Conservation (phyloP, 306 rosid genomes). For the Mimosa pudica region DNA sequence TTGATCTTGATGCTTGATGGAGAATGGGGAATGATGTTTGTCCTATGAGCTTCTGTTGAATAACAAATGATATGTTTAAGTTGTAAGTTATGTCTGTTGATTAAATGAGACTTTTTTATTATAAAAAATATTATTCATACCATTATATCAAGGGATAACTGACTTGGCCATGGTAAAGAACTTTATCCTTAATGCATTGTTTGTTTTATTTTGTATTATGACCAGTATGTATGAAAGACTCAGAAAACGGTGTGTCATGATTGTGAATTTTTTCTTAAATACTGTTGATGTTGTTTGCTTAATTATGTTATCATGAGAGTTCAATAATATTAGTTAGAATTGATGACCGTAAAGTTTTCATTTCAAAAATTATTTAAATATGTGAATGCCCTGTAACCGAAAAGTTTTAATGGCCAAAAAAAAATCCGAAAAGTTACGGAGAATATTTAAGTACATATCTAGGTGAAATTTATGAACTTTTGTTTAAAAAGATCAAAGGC, state of each 20-base stretch:
- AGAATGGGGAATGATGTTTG: not conserved
- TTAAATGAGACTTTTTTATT: not conserved
- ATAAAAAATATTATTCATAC: not conserved
- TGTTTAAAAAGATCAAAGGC: no score
- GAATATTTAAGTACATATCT: no score
- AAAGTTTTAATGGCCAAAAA: no score
- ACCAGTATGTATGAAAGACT: not conserved
- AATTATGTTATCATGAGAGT: not conserved
- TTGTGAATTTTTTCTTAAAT: not conserved
- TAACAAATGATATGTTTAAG: no score
- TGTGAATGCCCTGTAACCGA: no score
- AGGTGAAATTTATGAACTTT: no score
- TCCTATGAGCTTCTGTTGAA: not conserved
- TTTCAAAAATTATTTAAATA: no score
- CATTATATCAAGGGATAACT: not conserved
- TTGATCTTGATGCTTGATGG: not conserved
- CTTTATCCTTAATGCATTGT: not conserved
- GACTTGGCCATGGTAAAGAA: not conserved
- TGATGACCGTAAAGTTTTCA: no score
- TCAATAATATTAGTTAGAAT: not conserved
- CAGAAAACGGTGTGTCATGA: not conserved
- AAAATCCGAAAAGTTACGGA: no score
- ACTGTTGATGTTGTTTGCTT: not conserved
- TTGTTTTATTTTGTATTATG: not conserved
- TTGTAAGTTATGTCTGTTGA: no score